A percentile compares a stretch with the other conserved stretches of the same genome.
Conservation (phyloP, 106 monocot species). For the Apostasia ramifera region DNA sequence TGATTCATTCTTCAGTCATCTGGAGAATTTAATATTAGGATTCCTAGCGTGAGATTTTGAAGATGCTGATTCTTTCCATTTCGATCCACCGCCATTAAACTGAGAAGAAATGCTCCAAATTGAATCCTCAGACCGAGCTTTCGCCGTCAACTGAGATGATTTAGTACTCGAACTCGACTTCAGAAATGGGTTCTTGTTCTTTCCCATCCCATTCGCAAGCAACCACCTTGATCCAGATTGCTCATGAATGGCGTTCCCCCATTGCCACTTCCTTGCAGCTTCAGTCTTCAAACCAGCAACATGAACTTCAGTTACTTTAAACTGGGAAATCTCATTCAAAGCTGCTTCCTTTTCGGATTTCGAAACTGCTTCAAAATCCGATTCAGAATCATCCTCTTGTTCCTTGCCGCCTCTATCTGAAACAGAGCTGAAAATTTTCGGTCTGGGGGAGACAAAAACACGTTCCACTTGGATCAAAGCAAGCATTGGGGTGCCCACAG, state of each 20-base stretch:
- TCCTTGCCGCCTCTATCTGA: constrained; percentile 51
- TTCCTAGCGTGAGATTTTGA: constrained; percentile 65
- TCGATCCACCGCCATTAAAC: constrained; percentile 41
- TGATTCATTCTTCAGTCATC: constrained; percentile 29
- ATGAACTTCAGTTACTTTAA: constrained; percentile 88
- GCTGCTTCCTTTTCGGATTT: constrained; percentile 38
- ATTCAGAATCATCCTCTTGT: constrained; percentile 37
- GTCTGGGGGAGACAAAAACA: constrained; percentile 86
- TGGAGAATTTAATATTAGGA: constrained; percentile 64
- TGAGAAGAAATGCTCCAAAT: constrained; percentile 96
- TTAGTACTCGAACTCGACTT: constrained; percentile 54
- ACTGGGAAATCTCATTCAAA: constrained; percentile 49
- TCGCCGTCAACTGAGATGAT: constrained; percentile 31
- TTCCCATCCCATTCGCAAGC: constrained; percentile 95
- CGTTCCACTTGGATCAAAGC: constrained; percentile 91
- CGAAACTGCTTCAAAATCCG: constrained; percentile 16
- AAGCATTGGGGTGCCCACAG: constrained; percentile 96
- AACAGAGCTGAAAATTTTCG: constrained; percentile 64
- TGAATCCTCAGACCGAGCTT: constrained; percentile 55
- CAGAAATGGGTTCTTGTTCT: constrained; percentile 72
- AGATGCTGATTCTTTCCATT: constrained; percentile 50
- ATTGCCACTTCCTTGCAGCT: constrained; percentile 54
- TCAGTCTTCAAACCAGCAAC: constrained; percentile 84
- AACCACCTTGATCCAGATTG: constrained; percentile 92
- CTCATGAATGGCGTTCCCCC: constrained; percentile 62